Evolutionary conservation across 805 yeast species (phyloP), one percentile per base, ranked within the genome.

Genomic region (Candida xyloterini): DNA sequence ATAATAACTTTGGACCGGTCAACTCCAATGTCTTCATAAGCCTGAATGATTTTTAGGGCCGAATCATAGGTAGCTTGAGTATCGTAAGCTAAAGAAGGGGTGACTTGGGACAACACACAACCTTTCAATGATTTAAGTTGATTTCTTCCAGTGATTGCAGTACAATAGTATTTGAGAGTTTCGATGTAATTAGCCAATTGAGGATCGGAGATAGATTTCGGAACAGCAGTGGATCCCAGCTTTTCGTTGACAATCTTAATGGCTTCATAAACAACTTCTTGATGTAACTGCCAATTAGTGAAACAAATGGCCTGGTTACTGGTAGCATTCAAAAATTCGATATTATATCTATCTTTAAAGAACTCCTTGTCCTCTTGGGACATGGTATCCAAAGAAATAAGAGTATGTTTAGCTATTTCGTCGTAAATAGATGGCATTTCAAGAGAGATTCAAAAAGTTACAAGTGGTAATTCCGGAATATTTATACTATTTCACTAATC

Each of bases 1-100:
- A 64, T 62, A 37, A 64, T 56, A 25, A 64, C 63, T 32, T 45
- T 48, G 15, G 51, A 47, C 35, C 50, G 53, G 31, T 57, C 53
- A 18, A 64, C 59, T 4, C 67, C 67, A 5, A 63, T 23, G 11
- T 53, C 59, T 28, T 55, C 60, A 38, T 55, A 64, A 7, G 64
- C 66, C 1, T 40, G 44, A 29, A 63, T 62, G 31, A 62, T 51
- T 2, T 30, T 46, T 20, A 38, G 42, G 7, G 65, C 68, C 23
- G 55, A 47, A 3, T 38, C 40, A 29, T 50, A 50, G 7, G 59
- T 52, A 15, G 43, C 53, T n/a, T 50, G 58, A 1, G 56, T 48
- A 35, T 63, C 60, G 26, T 48, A 38, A n/a, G 51, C 48, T n/a
- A 38, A 38, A 7, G 43, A 23, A 4, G 69, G 66, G 15, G 46